Conservation (phyloP, 2,329 filamentous ascomycete genomes). For the Aspergillus sp. region DNA sequence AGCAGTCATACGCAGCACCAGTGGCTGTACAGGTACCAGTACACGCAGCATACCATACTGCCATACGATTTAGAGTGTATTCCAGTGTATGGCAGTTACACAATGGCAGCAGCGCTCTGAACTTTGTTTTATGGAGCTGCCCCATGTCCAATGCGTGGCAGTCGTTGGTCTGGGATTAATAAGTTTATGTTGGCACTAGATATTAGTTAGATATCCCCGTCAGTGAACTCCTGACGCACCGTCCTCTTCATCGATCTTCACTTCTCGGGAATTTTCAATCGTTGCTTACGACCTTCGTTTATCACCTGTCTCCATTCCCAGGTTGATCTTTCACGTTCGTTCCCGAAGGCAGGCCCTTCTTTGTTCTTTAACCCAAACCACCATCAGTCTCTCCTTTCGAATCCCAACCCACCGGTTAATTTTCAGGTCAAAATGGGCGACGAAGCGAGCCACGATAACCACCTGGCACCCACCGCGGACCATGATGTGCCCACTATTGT, state of each 20-base stretch:
- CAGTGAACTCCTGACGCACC: not conserved
- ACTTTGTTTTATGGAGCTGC: not conserved
- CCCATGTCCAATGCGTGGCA: not conserved
- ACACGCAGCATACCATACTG: not conserved
- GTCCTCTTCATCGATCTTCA: not conserved
- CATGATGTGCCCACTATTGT: not conserved
- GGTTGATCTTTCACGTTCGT: not conserved
- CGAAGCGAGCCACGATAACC: not conserved
- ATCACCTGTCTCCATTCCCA: not conserved
- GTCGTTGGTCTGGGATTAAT: not conserved
- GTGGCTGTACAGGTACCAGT: not conserved
- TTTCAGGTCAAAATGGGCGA: not conserved
- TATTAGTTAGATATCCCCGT: not conserved
- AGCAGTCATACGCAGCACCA: not conserved
- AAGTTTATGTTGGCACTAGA: not conserved
- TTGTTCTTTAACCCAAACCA: not conserved
- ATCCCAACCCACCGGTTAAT: not conserved
- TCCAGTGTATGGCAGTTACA: too few species aligned
- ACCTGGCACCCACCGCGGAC: not conserved
- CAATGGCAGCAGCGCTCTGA: not conserved
- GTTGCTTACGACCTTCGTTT: not conserved
- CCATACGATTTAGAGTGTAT: not conserved
- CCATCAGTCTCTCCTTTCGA: not conserved
- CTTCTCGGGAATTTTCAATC: not conserved
- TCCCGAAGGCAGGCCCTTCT: constrained; percentile 4